Conservation (phyloP, 2,329 filamentous ascomycete genomes). For the Tolypocladium guangdongense region DNA sequence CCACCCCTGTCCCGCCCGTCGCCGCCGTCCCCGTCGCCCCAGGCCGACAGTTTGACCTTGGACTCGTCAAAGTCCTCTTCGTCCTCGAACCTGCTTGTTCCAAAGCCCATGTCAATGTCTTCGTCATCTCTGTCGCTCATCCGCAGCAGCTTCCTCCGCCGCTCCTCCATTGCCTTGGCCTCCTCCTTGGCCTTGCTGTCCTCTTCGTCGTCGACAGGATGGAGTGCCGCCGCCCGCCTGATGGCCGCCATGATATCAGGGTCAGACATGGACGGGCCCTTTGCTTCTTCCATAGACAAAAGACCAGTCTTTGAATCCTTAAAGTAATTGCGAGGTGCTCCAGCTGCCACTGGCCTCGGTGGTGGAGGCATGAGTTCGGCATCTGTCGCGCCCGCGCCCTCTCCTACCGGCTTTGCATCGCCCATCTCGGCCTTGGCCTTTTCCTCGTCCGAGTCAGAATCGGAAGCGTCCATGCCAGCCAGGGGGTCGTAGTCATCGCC, state of each 20-base stretch:
- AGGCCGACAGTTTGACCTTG: constrained; percentile 57
- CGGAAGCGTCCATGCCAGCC: constrained; percentile 40
- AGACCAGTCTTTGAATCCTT: constrained; percentile 44
- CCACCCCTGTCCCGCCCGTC: constrained; percentile 29
- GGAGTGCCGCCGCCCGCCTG: constrained; percentile 66
- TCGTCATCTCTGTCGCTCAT: constrained; percentile 70
- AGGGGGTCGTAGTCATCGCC: constrained; percentile 59
- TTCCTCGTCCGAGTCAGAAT: constrained; percentile 33
- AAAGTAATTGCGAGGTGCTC: constrained; percentile 49
- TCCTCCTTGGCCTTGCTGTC: constrained; percentile 30
- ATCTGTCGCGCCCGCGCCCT: constrained; percentile 6
- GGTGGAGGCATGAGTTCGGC: constrained; percentile 33
- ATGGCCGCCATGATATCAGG: constrained; percentile 74
- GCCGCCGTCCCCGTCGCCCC: constrained; percentile 44
- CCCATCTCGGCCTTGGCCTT: constrained; percentile 24
- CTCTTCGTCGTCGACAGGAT: constrained; percentile 30
- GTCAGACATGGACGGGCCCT: constrained; percentile 52
- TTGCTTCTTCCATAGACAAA: constrained; percentile 39
- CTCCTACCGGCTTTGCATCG: constrained; percentile 9
- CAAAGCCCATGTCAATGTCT: constrained; percentile 92
- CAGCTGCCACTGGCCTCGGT: constrained; percentile 26
- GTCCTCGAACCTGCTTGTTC: constrained; percentile 75
- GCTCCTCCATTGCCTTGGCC: constrained; percentile 49
- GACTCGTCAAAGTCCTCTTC: constrained; percentile 69
- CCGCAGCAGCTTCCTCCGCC: constrained; percentile 63